Base-by-base conservation (phyloP, 129 eudicot species). In the Chrysanthemum makinoi region DNA sequence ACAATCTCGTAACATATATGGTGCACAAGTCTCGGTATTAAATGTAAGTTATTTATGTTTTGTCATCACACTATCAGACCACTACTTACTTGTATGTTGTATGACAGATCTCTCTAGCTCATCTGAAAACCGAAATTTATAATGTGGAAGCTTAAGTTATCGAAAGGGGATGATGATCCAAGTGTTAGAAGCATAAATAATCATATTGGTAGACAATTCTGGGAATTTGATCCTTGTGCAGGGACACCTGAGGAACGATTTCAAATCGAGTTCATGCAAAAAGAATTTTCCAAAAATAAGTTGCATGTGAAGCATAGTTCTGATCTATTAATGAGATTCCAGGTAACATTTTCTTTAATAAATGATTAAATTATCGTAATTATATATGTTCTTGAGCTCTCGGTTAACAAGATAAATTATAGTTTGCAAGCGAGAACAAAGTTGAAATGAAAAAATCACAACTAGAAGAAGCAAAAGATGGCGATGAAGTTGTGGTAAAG, bases 111-210 rank as follows among this genome's bases (percentile, higher is more conserved):
- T 39, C 10, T 39, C 46, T 6, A 39, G 10, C 46, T 39, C 46
- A 59, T 22, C 33, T 10, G n/a, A 30, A 18, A 68, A 14, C 5
- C 20, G 44, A 80, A 65, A 46, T 44, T 47, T 22, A 54, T 10
- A n/a, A 87, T 87, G 95, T 87, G 95, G 95, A 87, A 73, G 65
- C 82, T 87, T 30, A 75, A 77, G 72, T 10, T 81, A 16, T 84
- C 87, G 13, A 76, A 74, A 84, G 87, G 83, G 0, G 84, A 73
- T 1, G 73, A 74, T 51, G 73, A 81, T 57, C 81, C 75, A 48
- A 7, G 66, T 52, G 70, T 81, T 7, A 63, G 16, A 35, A 84
- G 87, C 55, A 64, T 73, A 13, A 87, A 82, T 56, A 20, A 80
- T 66, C 83, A 82, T 35, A 73, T 84, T 16, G 89, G 95, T 2